Evolutionary conservation across 2,329 filamentous ascomycete genomes (phyloP).

Genomic region (Ceratocystis alfenasii): DNA sequence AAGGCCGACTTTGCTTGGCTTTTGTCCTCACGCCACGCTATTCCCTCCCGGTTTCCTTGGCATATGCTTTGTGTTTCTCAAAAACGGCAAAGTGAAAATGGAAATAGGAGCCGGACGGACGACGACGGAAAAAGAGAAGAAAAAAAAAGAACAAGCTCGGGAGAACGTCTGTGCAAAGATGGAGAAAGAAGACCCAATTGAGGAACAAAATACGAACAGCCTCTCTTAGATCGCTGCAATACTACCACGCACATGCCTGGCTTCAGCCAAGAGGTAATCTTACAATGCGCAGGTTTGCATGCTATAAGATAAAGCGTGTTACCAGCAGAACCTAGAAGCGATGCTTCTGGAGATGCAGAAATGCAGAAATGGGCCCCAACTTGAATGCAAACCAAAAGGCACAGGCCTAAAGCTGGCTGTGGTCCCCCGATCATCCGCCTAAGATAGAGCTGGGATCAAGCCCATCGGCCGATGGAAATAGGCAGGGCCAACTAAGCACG

Average conservation of each 20-base stretch:
- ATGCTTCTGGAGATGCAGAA: too few relatives aligned
- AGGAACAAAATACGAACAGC: too few relatives aligned
- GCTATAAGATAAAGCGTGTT: too few relatives aligned
- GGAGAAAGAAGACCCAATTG: neutral
- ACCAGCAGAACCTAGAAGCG: too few relatives aligned
- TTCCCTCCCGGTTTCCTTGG: neutral
- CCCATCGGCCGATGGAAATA: neutral
- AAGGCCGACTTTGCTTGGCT: neutral
- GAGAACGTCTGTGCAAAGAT: neutral
- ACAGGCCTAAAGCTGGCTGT: neutral
- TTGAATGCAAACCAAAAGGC: neutral
- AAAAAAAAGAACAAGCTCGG: too few relatives aligned
- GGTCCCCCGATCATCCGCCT: neutral
- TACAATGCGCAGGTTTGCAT: too few relatives aligned
- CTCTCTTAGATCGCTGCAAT: too few relatives aligned
- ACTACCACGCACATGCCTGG: too few relatives aligned
- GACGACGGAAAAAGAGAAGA: neutral
- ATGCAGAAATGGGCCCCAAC: neutral
- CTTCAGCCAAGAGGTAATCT: too few relatives aligned
- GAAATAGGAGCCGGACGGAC: neutral
- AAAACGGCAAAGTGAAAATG: neutral
- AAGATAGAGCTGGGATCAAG: neutral
- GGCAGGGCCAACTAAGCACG: too few relatives aligned
- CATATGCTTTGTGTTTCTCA: neutral
- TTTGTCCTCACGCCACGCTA: neutral